phyloP scores from a whole-genome alignment of 768 basidiomycete genomes.

The Scleroderma citrinum region DNA sequence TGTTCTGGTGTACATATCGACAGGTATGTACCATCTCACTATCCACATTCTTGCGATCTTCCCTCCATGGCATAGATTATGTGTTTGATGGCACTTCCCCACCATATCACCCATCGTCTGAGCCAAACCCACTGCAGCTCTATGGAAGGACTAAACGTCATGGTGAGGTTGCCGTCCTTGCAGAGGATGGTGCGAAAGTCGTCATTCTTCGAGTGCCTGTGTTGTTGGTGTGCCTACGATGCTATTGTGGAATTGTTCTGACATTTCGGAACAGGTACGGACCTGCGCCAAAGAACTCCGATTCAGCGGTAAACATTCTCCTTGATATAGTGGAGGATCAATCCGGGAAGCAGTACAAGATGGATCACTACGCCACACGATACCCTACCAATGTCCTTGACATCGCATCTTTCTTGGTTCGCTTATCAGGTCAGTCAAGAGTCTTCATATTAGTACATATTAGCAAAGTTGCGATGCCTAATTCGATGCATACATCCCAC shows the following conservation, averaged over 20 bases:
- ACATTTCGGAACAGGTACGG: constrained; percentile 62
- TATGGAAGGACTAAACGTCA: constrained; percentile 86
- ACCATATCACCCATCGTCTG: constrained; percentile 72
- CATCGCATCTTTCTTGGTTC: constrained; percentile 78
- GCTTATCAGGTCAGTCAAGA: constrained; percentile 59
- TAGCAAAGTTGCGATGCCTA: neutral
- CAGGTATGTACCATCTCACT: constrained; percentile 41
- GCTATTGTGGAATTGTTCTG: neutral
- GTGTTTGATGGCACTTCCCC: constrained; percentile 94
- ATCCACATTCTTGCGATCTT: constrained; percentile 3
- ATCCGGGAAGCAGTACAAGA: constrained; percentile 83
- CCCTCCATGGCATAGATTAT: constrained; percentile 56
- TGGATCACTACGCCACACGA: constrained; percentile 93
- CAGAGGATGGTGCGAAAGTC: constrained; percentile 48
- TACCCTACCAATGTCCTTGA: constrained; percentile 91
- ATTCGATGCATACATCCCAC: neutral
- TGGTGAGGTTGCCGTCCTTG: constrained; percentile 76
- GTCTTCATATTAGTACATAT: neutral
- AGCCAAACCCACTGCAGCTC: constrained; percentile 78
- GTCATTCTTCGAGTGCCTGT: constrained; percentile 87
- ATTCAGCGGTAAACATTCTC: constrained; percentile 86
- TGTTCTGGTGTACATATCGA: constrained; percentile 87
- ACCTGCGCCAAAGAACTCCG: constrained; percentile 74
- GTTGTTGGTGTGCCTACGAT: constrained; percentile 44
- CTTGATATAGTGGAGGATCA: constrained; percentile 84